Evolutionary conservation across 352 stramenopile species (phyloP).

Genomic region (Pythium insidiosum): DNA sequence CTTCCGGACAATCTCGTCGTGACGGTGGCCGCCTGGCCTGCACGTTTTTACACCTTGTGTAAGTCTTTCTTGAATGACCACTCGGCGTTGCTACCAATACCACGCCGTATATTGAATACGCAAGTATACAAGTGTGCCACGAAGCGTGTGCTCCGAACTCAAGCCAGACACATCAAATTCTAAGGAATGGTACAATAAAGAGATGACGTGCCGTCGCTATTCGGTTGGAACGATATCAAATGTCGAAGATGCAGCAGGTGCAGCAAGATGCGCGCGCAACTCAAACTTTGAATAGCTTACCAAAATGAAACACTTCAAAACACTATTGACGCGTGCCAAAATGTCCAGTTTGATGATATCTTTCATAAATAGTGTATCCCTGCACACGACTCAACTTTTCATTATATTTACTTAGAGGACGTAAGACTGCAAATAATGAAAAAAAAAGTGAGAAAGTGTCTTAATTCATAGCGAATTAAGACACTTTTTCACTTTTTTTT

Average conservation of each 20-base stretch:
- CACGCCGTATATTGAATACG: background rate
- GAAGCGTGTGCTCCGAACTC: slow-evolving; percentile 1
- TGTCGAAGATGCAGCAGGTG: too few species aligned
- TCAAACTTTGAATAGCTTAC: too few species aligned
- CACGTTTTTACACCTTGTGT: slow-evolving; percentile 3
- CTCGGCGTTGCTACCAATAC: background rate
- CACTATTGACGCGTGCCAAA: too few species aligned
- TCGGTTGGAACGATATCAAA: background rate
- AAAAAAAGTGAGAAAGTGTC: too few species aligned
- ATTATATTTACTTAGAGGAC: too few species aligned
- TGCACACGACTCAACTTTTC: too few species aligned
- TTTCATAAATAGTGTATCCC: too few species aligned
- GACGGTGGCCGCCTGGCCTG: slow-evolving; percentile 1
- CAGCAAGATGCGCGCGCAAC: background rate
- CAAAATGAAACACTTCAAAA: too few species aligned
- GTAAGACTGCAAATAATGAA: too few species aligned
- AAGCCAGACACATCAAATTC: slow-evolving; percentile 1
- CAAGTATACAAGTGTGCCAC: slow-evolving; percentile 1
- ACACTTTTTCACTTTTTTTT: too few species aligned
- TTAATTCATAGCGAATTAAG: too few species aligned
- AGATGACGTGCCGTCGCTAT: background rate
- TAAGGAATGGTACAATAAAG: slow-evolving; percentile 3
- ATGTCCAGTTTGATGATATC: too few species aligned
- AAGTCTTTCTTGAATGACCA: slow-evolving; percentile 1
- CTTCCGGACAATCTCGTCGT: slow-evolving; percentile 1